phyloP scores from a whole-genome alignment of 306 rosid genomes.

The Lablab purpureus region DNA sequence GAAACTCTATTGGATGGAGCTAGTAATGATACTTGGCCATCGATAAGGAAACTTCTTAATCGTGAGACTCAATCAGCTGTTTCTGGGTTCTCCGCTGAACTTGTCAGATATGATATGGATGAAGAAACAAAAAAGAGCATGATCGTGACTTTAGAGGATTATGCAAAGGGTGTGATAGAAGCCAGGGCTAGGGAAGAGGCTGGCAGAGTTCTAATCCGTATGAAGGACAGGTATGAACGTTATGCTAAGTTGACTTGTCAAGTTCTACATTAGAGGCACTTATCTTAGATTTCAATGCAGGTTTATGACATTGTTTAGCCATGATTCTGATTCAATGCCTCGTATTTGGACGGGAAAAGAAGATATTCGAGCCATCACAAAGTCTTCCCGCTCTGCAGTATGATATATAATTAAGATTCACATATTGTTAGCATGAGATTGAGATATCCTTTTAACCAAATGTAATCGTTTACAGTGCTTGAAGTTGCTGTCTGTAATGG shows the following conservation, averaged over 20 bases:
- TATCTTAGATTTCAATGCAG: conserved; percentile 57
- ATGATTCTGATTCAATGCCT: conserved; percentile 93
- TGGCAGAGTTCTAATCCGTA: conserved; percentile 75
- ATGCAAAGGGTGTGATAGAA: conserved; percentile 80
- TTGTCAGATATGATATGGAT: conserved; percentile 71
- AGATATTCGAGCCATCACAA: conserved; percentile 85
- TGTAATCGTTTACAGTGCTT: conserved; percentile 66
- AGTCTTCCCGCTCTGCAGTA: conserved; percentile 82
- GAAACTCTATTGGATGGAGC: conserved; percentile 88
- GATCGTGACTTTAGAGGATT: conserved; percentile 55
- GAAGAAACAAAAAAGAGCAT: conserved; percentile 58
- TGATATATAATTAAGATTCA: conserved; percentile 41
- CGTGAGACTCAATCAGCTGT: conserved; percentile 80
- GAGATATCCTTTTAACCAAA: conserved; percentile 27
- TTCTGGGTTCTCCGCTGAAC: conserved; percentile 69
- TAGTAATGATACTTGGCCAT: conserved; percentile 79
- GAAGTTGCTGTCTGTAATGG: conserved; percentile 84
- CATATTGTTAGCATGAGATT: conserved; percentile 28
- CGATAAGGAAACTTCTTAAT: conserved; percentile 71
- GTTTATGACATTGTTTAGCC: conserved; percentile 80
- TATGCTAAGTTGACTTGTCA: conserved; percentile 14
- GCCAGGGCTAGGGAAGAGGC: conserved; percentile 90
- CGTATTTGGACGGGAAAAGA: conserved; percentile 93
- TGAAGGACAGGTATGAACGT: conserved; percentile 83
- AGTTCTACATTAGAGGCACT: conserved; percentile 38